Conservation (phyloP, 1,284 basidiomycete species). For the Apiotrichum gamsii region DNA sequence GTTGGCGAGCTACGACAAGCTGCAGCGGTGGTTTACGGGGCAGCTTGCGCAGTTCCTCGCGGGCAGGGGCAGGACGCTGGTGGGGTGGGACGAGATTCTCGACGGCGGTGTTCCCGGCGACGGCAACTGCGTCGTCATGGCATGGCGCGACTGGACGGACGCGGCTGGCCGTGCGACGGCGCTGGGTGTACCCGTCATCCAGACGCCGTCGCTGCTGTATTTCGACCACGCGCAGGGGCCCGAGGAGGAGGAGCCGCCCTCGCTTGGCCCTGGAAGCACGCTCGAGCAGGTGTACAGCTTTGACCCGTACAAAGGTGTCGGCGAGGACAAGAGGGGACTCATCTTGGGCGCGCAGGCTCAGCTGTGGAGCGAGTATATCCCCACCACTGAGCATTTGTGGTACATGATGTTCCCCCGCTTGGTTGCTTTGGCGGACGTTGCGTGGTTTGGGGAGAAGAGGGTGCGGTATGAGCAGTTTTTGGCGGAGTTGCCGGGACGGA, state of each 20-base stretch:
- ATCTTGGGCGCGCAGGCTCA: slow-evolving; percentile 17
- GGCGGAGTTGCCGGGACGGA: slow-evolving; percentile 8
- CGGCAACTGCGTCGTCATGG: slow-evolving; percentile 13
- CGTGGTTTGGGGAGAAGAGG: slow-evolving; percentile 12
- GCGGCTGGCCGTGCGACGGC: slow-evolving; percentile 5
- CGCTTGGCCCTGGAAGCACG: slow-evolving; percentile 9
- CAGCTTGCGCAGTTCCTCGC: slow-evolving; percentile 11
- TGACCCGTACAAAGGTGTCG: slow-evolving; percentile 11
- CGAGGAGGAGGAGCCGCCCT: slow-evolving; percentile 5
- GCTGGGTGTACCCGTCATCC: slow-evolving; percentile 8
- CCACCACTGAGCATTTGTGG: slow-evolving; percentile 11
- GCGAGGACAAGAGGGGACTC: slow-evolving; percentile 2
- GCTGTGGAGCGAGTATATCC: slow-evolving; percentile 19
- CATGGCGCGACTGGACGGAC: slow-evolving; percentile 13
- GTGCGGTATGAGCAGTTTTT: slow-evolving; percentile 12
- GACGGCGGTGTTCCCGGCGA: slow-evolving; percentile 15
- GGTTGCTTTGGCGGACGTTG: slow-evolving; percentile 16
- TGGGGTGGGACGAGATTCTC: slow-evolving; percentile 22
- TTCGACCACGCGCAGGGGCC: slow-evolving; percentile 17
- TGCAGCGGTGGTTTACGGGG: slow-evolving; percentile 12
- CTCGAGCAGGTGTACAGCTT: slow-evolving; percentile 13
- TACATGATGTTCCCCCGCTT: slow-evolving; percentile 20
- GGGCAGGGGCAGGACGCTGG: slow-evolving; percentile 8
- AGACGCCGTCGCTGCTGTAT: slow-evolving; percentile 13
- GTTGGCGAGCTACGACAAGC: slow-evolving; percentile 9